Base-by-base conservation (phyloP, 2,329 filamentous ascomycete genomes). In the Capronia epimyces region DNA sequence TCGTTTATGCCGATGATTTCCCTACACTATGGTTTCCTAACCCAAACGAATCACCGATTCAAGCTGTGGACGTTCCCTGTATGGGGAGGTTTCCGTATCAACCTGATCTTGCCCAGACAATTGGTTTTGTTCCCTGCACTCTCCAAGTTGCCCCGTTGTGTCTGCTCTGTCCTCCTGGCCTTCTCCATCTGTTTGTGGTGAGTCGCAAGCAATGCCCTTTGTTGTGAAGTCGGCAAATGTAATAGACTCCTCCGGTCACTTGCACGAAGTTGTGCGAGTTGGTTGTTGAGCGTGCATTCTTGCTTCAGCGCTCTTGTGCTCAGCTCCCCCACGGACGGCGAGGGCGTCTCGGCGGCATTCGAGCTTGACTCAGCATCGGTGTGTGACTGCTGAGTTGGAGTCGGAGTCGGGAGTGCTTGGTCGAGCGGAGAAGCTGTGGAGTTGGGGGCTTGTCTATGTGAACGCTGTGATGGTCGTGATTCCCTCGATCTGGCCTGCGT, bases 171-270 rank as follows among this genome's bases (percentile, higher is more conserved):
- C 45, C 51, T 57, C 25, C 40, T 51, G 13, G 54, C 65, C 52
- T 61, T 63, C 18, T 64, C 60, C 42, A 59, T 45, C 55, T 66
- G 64, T 50, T 61, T 63, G 42, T 65, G 57, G 41, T 62, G 63
- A 32, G 57, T 59, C 24, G 57, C 36, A 13, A 68, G 50, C 3
- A 65, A 32, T 2, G 62, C 56, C 2, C 64, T 55, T 53, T 67
- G 64, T 49, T 67, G 58, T 7, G 64, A 53, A 9, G 53, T 31
- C 1, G 66, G 57, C n/a, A 68, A 59, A 27, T 66, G 66, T 0
- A 60, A 50, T 1, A 68, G 52, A 3, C 58, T 62, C 9, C 49
- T 44, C n/a, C 61, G 60, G 42, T 68, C 66, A 12, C 50, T 56
- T 21, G 47, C 42, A 20, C 64, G 63, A 46, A 68, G 46, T 7